Conservation (phyloP, 129 eudicot species). For the Lonicera japonica region DNA sequence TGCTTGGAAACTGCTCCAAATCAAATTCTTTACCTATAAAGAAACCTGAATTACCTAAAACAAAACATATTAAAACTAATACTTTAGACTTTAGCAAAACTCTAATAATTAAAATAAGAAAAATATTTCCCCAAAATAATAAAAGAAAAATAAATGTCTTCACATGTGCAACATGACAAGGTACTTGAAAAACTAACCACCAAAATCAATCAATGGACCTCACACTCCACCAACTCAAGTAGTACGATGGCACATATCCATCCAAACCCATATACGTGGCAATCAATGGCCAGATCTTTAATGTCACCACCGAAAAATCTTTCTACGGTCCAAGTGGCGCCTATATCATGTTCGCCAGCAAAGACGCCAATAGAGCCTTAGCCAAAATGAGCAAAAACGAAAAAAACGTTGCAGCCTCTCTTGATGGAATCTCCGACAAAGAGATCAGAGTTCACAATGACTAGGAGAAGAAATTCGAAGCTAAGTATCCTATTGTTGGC, state of each 20-base stretch:
- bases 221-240: not conserved
- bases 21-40: too few species aligned
- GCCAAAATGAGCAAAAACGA: constrained; percentile 23
- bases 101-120: too few species aligned
- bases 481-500: constrained; percentile 25
- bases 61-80: too few species aligned
- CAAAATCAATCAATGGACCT: too few species aligned
- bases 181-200: too few species aligned
- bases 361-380: constrained; percentile 28
- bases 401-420: constrained; percentile 11
- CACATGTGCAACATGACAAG: too few species aligned
- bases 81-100: too few species aligned
- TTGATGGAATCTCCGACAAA: constrained; percentile 21
- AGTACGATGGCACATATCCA: not conserved
- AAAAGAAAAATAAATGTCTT: too few species aligned
- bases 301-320: not conserved
- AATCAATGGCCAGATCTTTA: not conserved
- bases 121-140: too few species aligned
- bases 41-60: too few species aligned
- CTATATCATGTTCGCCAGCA: constrained; percentile 29
- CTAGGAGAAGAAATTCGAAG: constrained; percentile 27
- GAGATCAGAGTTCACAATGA: constrained; percentile 24
- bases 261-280: constrained; percentile 1
- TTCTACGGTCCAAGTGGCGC: constrained; percentile 32
- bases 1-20: too few species aligned